Percentiles rank a stretch among this genome's conserved stretches.
Conservation (phyloP, 169 alveolate genomes). For the Plasmodium sp. region DNA sequence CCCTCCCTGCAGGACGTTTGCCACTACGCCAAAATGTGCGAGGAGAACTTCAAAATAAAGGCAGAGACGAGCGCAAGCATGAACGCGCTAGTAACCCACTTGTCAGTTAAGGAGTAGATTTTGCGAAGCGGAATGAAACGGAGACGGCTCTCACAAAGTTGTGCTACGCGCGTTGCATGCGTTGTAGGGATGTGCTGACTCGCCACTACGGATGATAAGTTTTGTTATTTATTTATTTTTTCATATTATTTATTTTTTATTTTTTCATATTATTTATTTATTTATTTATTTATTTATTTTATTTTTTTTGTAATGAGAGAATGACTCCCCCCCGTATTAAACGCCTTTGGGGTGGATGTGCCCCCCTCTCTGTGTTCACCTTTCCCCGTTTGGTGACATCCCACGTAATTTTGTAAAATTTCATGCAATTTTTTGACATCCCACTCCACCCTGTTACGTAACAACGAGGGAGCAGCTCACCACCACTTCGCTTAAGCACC, state of each 20-base stretch:
- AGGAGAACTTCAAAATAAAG: conserved; percentile 37
- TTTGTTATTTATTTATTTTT: too few relatives aligned
- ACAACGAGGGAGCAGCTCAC: neutral
- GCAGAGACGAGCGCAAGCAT: conserved; percentile 23
- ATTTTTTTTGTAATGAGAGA: neutral
- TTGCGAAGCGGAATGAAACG: neutral
- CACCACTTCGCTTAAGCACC: neutral
- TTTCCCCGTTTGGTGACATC: neutral
- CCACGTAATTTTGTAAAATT: neutral
- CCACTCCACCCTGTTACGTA: neutral
- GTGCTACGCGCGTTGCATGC: neutral
- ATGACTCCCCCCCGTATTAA: neutral
- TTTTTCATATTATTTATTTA: too few relatives aligned
- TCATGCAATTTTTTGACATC: neutral
- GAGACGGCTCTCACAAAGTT: neutral
- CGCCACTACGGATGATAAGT: neutral
- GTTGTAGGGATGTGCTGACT: neutral
- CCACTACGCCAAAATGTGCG: conserved; percentile 53
- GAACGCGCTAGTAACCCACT: conserved; percentile 18
- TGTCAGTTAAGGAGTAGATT: neutral
- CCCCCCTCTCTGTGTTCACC: neutral
- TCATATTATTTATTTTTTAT: too few relatives aligned
- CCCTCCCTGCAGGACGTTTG: conserved; percentile 35
- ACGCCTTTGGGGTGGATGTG: neutral
- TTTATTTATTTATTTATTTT: too few relatives aligned